Base-by-base conservation (phyloP, 2,329 filamentous ascomycete species). In the Ascomycota sp. region DNA sequence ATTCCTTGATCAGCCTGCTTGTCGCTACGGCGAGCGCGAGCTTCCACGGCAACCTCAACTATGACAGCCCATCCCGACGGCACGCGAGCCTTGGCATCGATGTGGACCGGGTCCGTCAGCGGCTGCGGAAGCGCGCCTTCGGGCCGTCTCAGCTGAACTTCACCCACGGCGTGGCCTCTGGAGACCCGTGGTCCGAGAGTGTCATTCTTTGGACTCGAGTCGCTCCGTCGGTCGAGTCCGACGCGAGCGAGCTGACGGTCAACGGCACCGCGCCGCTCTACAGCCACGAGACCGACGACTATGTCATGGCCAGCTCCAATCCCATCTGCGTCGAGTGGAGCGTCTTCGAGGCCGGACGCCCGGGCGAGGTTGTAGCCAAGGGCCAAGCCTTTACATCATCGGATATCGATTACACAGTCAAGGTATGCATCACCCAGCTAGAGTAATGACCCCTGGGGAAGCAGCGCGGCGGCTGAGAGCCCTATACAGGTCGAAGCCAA, bases 321-420 rank as follows among this genome's bases (percentile, higher is more conserved):
- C 72, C 76, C 0, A 61, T 80, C 26, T 82, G 76, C 43, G 62
- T 81, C 1, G 60, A 72, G 27, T 82, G 70, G 59, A 65, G 63
- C 37, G 64, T 80, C 12, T 59, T 61, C 10, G 52, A 54, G 13
- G 60, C 64, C 41, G 46, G 59, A 33, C 49, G 55, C n/a, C 36
- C 50, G n/a, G 38, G 44, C 1, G 35, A 38, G 24, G 53, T 67
- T 7, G 66, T 68, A 2, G 58, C 64, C 33, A 56, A 55, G 1
- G 76, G 76, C 6, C 64, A 54, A 27, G 72, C 64, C 1, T 79
- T 72, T 45, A 82, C 77, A 0, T 76, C 65, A 27, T 76, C 68
- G 1, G 76, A 82, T 46, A 68, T 82, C 32, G 77, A 83, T 46
- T 83, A 73, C 47, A 82, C 76, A 0, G 57, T 81, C 38, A 80